Evolutionary conservation across 257 asterid genomes (phyloP).

Genomic region (Solanum etuberosum): DNA sequence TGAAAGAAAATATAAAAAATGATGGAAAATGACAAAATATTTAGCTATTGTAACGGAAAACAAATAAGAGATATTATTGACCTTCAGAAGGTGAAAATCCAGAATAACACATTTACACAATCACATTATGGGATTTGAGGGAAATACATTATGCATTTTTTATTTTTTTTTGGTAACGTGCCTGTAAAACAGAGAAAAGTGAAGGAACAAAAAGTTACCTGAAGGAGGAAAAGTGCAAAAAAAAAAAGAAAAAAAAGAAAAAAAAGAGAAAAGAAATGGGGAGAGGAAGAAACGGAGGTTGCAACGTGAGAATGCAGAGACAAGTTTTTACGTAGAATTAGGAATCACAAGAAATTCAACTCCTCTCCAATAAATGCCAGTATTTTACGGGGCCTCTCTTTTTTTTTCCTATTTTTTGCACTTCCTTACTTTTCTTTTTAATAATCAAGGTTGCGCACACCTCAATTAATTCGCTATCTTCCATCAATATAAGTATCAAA

Average conservation of each 20-base stretch:
- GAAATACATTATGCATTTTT: not conserved
- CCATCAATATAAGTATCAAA: not conserved
- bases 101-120: not conserved
- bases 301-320: not conserved
- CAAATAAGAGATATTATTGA: not conserved
- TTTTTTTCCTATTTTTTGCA: not conserved
- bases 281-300: not conserved
- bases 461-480: not conserved
- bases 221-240: not conserved
- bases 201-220: not conserved
- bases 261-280: not conserved
- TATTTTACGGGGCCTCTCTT: constrained; percentile 11
- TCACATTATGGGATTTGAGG: not conserved
- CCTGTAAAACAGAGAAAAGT: not conserved
- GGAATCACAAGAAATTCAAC: not conserved
- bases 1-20: not conserved
- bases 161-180: not conserved
- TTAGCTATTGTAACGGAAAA: not conserved
- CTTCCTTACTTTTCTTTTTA: not conserved
- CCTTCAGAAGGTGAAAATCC: not conserved
- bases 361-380: not conserved
- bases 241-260: not conserved
- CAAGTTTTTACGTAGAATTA: not conserved
- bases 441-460: not conserved
- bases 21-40: not conserved